These are phyloP conservation scores for Kodamaea fukazawae DNA, from an alignment of 805 yeast species.

Conservation along the genomic window DNA sequence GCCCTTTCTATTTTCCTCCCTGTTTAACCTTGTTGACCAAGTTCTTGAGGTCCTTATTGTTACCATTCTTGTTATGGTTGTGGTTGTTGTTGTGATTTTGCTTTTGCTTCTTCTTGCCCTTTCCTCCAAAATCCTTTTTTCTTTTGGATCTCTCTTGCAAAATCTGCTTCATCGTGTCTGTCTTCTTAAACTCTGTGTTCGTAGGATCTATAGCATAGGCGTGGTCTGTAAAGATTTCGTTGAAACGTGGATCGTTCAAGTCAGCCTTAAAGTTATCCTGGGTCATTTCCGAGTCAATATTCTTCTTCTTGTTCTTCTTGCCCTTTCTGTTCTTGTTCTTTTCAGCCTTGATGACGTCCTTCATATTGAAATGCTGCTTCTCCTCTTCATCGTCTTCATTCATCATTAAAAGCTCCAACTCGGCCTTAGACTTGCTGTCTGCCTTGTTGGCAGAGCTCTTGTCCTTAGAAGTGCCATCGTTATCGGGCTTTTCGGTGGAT, in stretches of 20 bases:
- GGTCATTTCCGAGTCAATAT: slow-evolving; percentile 47
- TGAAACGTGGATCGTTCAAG: slow-evolving; percentile 80
- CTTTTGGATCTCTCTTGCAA: slow-evolving; percentile 71
- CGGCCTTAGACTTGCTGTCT: slow-evolving; percentile 46
- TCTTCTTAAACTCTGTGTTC: slow-evolving; percentile 83
- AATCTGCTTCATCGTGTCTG: slow-evolving; percentile 81
- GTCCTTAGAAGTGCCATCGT: slow-evolving; percentile 23
- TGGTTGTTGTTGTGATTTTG: slow-evolving; percentile 13
- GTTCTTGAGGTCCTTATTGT: slow-evolving; percentile 16
- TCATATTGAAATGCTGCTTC: slow-evolving; percentile 69
- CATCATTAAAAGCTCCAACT: slow-evolving; percentile 72
- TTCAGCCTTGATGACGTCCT: slow-evolving; percentile 72
- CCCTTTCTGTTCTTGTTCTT: slow-evolving; percentile 55
- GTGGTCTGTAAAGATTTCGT: slow-evolving; percentile 77
- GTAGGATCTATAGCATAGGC: slow-evolving; percentile 95
- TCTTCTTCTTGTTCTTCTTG: slow-evolving; percentile 44
- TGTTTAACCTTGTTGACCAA: slow-evolving; percentile 52
- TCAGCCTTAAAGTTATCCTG: slow-evolving; percentile 62
- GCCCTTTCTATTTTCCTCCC: no score
- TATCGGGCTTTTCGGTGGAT: slow-evolving; percentile 40
- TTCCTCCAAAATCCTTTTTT: slow-evolving; percentile 15
- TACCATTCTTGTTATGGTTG: slow-evolving; percentile 10
- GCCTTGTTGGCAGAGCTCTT: neutral
- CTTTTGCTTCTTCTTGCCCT: slow-evolving; percentile 15
- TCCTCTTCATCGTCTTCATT: slow-evolving; percentile 47